Percentiles rank a stretch among this genome's conserved stretches.
Evolutionary conservation across 306 rosid genomes (phyloP).

Genomic region (Prosopis cineraria): DNA sequence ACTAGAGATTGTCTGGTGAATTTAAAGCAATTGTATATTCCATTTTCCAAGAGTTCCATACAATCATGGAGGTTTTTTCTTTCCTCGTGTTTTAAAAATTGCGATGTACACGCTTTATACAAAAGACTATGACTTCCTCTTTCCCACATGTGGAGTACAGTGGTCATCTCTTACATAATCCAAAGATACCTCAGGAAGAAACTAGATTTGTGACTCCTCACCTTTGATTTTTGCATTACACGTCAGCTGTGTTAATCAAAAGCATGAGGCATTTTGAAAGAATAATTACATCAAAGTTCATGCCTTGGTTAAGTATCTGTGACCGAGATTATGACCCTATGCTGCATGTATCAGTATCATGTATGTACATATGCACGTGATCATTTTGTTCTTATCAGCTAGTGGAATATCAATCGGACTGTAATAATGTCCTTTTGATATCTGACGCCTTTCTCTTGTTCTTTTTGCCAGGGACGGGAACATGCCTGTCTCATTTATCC

Average conservation of each 20-base stretch:
- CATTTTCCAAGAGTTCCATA: background rate
- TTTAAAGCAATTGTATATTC: slow-evolving; percentile 1
- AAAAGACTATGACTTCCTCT: background rate
- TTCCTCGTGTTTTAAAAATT: background rate
- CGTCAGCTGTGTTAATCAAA: background rate
- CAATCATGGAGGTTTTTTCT: background rate
- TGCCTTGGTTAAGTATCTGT: slow-evolving; percentile 2
- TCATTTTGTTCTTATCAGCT: background rate
- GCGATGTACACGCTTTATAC: background rate
- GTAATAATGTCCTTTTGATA: slow-evolving; percentile 20
- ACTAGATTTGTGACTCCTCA: slow-evolving; percentile 36
- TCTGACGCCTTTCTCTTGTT: background rate
- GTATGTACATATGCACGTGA: background rate
- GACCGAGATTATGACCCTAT: background rate
- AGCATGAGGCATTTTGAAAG: background rate
- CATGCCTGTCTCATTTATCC: slow-evolving; percentile 73
- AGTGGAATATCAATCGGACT: background rate
- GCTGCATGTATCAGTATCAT: slow-evolving; percentile 10
- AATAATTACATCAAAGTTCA: background rate
- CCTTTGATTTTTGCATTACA: background rate
- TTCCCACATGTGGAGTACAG: background rate
- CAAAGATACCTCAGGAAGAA: slow-evolving; percentile 54
- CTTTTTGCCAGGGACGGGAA: slow-evolving; percentile 73
- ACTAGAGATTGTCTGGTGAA: background rate
- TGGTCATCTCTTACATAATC: slow-evolving; percentile 26